Evolutionary conservation across 192 early-diverging fungal species (phyloP).

Genomic region (Linnemannia schmuckeri): DNA sequence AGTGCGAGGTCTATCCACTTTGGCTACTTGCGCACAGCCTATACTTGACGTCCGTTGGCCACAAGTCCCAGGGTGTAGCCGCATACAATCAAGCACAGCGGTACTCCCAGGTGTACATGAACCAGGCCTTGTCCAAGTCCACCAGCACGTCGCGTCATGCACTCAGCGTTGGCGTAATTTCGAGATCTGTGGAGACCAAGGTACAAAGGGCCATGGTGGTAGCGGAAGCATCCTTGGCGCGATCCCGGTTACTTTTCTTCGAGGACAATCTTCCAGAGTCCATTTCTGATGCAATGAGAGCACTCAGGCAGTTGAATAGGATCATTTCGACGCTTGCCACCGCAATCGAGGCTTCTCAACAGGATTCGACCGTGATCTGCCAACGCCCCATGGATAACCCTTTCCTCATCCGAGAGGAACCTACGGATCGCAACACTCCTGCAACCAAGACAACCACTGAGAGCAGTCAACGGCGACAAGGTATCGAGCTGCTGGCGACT

Average conservation of each 20-base stretch:
- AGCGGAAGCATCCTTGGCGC: constrained; percentile 56
- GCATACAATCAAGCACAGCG: constrained; percentile 39
- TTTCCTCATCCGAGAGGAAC: constrained; percentile 19
- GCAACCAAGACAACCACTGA: neutral
- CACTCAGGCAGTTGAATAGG: constrained; percentile 51
- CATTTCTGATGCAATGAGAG: constrained; percentile 47
- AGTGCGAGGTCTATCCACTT: constrained; percentile 38
- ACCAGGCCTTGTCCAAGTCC: neutral
- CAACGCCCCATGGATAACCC: constrained; percentile 35
- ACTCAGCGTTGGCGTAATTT: neutral
- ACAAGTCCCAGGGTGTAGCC: constrained; percentile 64
- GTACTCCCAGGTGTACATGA: neutral
- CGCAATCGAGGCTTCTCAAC: constrained; percentile 19
- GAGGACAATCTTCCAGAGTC: constrained; percentile 59
- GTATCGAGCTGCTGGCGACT: constrained; percentile 21
- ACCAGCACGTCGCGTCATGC: neutral
- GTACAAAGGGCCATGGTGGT: constrained; percentile 36
- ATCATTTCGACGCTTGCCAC: constrained; percentile 45
- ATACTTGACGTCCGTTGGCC: constrained; percentile 71
- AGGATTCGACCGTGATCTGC: constrained; percentile 15
- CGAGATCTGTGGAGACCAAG: constrained; percentile 25
- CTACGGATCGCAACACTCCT: neutral
- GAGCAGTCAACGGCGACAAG: constrained; percentile 17
- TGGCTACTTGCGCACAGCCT: constrained; percentile 70
- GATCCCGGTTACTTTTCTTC: constrained; percentile 49